phyloP scores from a whole-genome alignment of 2,329 filamentous ascomycete genomes.

The Trichoderma lentiforme region DNA sequence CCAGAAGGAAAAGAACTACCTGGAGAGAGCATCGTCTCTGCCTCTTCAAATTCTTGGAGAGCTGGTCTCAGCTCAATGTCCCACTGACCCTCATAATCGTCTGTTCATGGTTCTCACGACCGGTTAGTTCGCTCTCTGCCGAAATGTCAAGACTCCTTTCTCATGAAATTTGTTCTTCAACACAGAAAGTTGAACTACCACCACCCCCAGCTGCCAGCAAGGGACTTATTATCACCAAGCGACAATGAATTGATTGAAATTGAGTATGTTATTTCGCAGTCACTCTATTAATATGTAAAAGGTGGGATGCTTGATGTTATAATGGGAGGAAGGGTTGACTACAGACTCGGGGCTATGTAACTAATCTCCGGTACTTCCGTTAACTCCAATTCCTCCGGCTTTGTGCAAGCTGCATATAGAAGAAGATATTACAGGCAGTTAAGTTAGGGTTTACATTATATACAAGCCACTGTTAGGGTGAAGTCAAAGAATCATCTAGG shows the following conservation, averaged over 20 bases:
- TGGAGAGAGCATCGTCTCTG: neutral
- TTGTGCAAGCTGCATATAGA: neutral
- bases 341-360: slow-evolving; percentile 16
- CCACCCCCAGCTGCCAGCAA: neutral
- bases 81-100: neutral
- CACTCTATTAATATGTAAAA: neutral
- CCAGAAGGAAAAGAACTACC: neutral
- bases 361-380: slow-evolving; percentile 22
- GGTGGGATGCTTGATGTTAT: neutral
- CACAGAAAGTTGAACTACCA: neutral
- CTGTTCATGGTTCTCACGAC: neutral
- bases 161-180: neutral
- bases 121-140: neutral
- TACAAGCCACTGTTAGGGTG: neutral
- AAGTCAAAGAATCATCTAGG: neutral
- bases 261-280: neutral
- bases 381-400: neutral
- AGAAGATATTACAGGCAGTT: neutral
- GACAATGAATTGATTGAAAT: neutral
- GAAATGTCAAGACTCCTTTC: neutral
- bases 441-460: neutral
- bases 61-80: neutral
- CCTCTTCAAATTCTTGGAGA: neutral
- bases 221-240: neutral
- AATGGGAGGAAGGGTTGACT: neutral